These are phyloP conservation scores for Fusarium continuum DNA, from an alignment of 2,329 filamentous ascomycete genomes.

Conservation along the genomic window DNA sequence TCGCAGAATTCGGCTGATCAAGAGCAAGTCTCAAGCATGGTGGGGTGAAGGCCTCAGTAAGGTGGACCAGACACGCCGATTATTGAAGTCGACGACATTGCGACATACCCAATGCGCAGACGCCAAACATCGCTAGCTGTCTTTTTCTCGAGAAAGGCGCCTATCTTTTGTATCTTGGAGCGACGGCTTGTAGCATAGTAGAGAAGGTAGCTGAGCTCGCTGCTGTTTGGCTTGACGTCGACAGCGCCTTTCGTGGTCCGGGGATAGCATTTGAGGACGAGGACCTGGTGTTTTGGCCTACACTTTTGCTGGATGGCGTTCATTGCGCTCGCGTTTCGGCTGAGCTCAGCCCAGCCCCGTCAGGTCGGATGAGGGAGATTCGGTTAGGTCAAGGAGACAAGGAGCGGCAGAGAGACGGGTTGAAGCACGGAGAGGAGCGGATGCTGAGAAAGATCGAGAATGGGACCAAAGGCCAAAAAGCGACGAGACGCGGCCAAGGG, in stretches of 20 bases:
- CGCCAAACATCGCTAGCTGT: constrained; percentile 92
- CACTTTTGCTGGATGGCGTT: constrained; percentile 72
- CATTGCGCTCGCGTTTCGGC: constrained; percentile 55
- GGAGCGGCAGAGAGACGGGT: not conserved
- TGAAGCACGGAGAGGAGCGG: constrained; percentile 4
- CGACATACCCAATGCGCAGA: constrained; percentile 79
- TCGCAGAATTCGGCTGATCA: not conserved
- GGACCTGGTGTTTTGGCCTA: constrained; percentile 95
- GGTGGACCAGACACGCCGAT: constrained; percentile 25
- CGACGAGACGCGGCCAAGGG: constrained; percentile 25
- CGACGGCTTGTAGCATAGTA: constrained; percentile 96
- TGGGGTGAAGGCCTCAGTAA: not conserved
- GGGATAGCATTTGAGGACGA: constrained; percentile 96
- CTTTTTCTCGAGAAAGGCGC: constrained; percentile 92
- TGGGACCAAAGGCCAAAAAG: not conserved
- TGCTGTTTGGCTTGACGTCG: constrained; percentile 94
- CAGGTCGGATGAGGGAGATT: not conserved
- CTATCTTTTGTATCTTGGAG: constrained; percentile 96
- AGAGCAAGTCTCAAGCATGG: not conserved
- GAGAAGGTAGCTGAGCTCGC: constrained; percentile 94
- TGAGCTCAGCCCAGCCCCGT: constrained; percentile 35
- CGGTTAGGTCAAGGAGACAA: not conserved
- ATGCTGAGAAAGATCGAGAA: constrained; percentile 1
- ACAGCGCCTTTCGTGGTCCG: constrained; percentile 89
- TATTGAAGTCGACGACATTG: constrained; percentile 12